A percentile compares a stretch with the other conserved stretches of the same genome.
These are phyloP conservation scores for Lepidium sativum DNA, from an alignment of 345 rosid species.

Conservation along the genomic window DNA sequence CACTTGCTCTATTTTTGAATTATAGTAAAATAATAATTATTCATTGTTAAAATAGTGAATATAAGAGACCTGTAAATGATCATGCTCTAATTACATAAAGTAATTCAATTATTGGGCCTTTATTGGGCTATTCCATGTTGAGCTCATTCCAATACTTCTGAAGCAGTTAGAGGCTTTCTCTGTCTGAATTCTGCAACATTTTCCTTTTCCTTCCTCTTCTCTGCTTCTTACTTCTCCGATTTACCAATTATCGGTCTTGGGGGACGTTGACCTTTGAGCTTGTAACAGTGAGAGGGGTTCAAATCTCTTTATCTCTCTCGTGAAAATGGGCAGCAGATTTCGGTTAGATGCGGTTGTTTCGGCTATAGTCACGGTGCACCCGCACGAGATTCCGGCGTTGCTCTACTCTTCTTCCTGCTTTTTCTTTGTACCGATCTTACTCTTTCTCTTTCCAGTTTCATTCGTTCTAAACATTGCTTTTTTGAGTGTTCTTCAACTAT, in stretches of 20 bases:
- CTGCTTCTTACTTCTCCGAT: too few relatives aligned
- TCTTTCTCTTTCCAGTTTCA: not conserved
- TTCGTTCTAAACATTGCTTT: not conserved
- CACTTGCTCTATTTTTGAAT: too few relatives aligned
- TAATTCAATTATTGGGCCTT: too few relatives aligned
- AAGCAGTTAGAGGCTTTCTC: not conserved
- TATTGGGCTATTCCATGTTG: not conserved
- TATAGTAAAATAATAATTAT: too few relatives aligned
- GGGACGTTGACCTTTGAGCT: conserved; percentile 12
- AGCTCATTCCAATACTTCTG: not conserved
- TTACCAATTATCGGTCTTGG: conserved; percentile 2
- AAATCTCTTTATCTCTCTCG: too few relatives aligned
- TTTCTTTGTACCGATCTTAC: conserved; percentile 62
- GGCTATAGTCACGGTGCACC: conserved; percentile 58
- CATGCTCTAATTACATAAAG: too few relatives aligned
- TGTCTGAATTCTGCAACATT: too few relatives aligned
- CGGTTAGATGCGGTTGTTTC: conserved; percentile 53
- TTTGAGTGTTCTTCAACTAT: not conserved
- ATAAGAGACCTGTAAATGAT: too few relatives aligned
- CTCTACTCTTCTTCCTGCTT: conserved; percentile 73
- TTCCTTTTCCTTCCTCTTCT: too few relatives aligned
- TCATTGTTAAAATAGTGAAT: too few relatives aligned
- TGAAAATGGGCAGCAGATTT: conserved; percentile 27
- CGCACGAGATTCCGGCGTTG: conserved; percentile 67
- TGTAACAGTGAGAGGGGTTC: not conserved